phyloP scores from a whole-genome alignment of 768 basidiomycete genomes.

The Fistulinella prunicolor region DNA sequence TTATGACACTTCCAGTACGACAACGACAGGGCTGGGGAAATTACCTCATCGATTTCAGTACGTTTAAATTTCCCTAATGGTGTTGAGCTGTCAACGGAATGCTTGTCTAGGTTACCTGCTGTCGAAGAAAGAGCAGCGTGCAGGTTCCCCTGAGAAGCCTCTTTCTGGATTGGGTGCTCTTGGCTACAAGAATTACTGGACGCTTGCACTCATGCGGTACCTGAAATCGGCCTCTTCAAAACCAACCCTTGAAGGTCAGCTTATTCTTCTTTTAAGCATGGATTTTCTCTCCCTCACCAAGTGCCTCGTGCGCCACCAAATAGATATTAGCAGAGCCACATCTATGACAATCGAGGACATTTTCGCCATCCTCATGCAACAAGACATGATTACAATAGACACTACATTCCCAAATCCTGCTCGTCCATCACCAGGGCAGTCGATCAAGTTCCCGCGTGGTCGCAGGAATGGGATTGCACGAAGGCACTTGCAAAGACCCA shows the following conservation, averaged over 20 bases:
- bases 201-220: conserved; percentile 79
- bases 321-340: conserved; percentile 82
- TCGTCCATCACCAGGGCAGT: conserved; percentile 72
- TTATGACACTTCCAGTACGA: conserved; percentile 96
- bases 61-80: conserved; percentile 10
- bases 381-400: conserved; percentile 67
- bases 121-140: conserved; percentile 88
- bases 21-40: conserved; percentile 98
- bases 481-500: conserved; percentile 54
- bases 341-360: conserved; percentile 92
- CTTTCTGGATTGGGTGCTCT: conserved; percentile 89
- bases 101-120: conserved; percentile 76
- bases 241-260: conserved; percentile 72
- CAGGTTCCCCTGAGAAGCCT: conserved; percentile 95
- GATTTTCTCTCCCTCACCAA: conserved; percentile 15
- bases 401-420: conserved; percentile 47
- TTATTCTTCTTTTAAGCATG: conserved; percentile 8
- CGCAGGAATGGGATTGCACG: conserved; percentile 63
- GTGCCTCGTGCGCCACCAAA: conserved; percentile 18
- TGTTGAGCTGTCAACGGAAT: conserved; percentile 3
- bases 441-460: conserved; percentile 70
- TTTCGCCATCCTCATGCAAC: conserved; percentile 65
- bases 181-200: conserved; percentile 97
- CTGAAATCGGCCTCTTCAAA: conserved; percentile 56
- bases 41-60: conserved; percentile 96